Evolutionary conservation across 108 stramenopile genomes (phyloP), one percentile per base, ranked within the genome.

Genomic region (Nitzschia palea): DNA sequence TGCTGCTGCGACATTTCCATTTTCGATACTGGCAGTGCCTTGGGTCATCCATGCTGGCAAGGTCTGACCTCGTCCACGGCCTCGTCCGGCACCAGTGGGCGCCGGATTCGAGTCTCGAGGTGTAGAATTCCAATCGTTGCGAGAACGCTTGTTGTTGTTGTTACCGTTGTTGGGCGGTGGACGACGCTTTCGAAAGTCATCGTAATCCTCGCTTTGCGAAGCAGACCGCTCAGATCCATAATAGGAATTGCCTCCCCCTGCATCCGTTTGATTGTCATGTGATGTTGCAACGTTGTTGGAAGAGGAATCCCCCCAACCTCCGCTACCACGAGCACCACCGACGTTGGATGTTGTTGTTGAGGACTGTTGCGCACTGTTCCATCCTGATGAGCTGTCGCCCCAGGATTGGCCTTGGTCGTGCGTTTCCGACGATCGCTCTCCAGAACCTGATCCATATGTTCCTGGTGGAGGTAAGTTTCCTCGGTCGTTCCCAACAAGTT

Each of bases 41-140:
- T 73, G 53, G 22, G 78, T 79, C 78, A 79, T 74, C 78, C 78
- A 79, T 1, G 73, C 73, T 2, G 78, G 78, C 34, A 79, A 28
- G 3, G 73, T 79, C 35, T 25, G 27, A 9, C 64, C 73, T 27
- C 73, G 57, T 2, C 78, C 78, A 45, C 78, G 60, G 3, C 78
- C 78, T 31, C 71, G 42, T 9, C 76, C 71, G 10, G 50, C 29
- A 27, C 61, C 56, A 31, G 17, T 43, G 12, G 20, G n/a, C 4
- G 47, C 14, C 33, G 17, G 8, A 60, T 60, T 36, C 40, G 58
- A 10, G n/a, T 36, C 20, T 40, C 28, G 58, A 33, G 47, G 34
- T 18, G 34, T 8, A 59, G n/a, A 4, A 22, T 59, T 59, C 2
- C 23, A 18, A 4, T 42, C 62, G 32, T 48, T 48, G 5, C 55